Evolutionary conservation across 306 rosid genomes (phyloP).

Genomic region (Gastrolobium bilobum): DNA sequence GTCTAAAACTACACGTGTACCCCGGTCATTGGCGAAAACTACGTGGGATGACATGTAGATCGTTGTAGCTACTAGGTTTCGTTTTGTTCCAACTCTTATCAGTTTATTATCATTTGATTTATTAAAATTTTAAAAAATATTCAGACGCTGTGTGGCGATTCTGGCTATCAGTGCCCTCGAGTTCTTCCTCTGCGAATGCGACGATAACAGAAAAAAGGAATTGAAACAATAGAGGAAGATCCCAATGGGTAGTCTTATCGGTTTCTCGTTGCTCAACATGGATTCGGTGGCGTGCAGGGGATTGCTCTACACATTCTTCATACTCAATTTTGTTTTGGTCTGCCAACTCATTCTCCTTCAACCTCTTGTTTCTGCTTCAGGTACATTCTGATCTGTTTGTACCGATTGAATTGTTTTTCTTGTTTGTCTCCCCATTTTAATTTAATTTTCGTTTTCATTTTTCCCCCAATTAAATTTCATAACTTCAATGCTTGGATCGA

Average conservation of each 20-base stretch:
- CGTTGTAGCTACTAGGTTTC: not conserved
- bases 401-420: not conserved
- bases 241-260: slow-evolving; percentile 51
- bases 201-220: not conserved
- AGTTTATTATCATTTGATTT: slow-evolving; percentile 2
- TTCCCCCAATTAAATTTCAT: slow-evolving; percentile 11
- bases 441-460: not conserved
- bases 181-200: slow-evolving; percentile 34
- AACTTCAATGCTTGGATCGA: slow-evolving; percentile 36
- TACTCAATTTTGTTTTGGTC: slow-evolving; percentile 79
- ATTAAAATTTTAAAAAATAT: not conserved
- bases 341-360: slow-evolving; percentile 88
- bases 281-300: slow-evolving; percentile 76
- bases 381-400: slow-evolving; percentile 59
- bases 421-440: not conserved
- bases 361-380: slow-evolving; percentile 90
- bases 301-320: slow-evolving; percentile 61
- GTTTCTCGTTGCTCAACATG: slow-evolving; percentile 56
- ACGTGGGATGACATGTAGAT: slow-evolving; percentile 65
- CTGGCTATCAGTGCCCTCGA: not conserved
- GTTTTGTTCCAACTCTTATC: not conserved
- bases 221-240: slow-evolving; percentile 6
- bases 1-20: slow-evolving; percentile 53
- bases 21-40: slow-evolving; percentile 41
- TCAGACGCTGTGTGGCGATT: not conserved